Evolutionary conservation across 768 basidiomycete genomes (phyloP).

Genomic region (Russula sp.): DNA sequence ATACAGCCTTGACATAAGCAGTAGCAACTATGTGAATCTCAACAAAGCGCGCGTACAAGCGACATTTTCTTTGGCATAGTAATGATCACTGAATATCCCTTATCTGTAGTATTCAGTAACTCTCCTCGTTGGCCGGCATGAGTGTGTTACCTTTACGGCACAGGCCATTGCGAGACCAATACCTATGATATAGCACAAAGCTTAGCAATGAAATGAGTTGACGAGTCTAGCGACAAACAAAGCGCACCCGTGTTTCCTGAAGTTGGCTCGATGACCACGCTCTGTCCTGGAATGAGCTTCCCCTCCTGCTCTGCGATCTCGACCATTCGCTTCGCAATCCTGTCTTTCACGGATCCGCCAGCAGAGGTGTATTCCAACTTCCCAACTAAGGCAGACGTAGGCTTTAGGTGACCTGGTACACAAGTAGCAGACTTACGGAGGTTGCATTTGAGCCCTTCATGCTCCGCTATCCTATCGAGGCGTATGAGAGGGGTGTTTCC

Average conservation of each 20-base stretch:
- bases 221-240: not conserved
- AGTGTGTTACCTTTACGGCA: constrained; percentile 74
- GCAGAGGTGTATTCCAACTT: constrained; percentile 88
- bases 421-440: constrained; percentile 52
- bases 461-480: constrained; percentile 68
- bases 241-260: constrained; percentile 87
- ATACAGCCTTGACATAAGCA: not conserved
- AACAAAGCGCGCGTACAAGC: constrained; percentile 37
- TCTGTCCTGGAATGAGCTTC: constrained; percentile 76
- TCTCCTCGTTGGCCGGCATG: constrained; percentile 26
- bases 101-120: constrained; percentile 54
- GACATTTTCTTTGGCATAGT: constrained; percentile 96
- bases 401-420: not conserved
- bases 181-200: constrained; percentile 28
- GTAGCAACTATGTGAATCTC: not conserved
- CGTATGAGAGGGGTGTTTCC: constrained; percentile 90
- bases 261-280: constrained; percentile 92
- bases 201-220: not conserved
- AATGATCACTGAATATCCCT: constrained; percentile 90
- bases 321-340: constrained; percentile 96
- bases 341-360: constrained; percentile 93
- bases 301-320: constrained; percentile 90
- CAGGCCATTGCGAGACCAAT: constrained; percentile 92
- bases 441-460: constrained; percentile 81
- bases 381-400: constrained; percentile 47